Percentiles rank a stretch among this genome's conserved stretches.
Conservation (phyloP, 192 early-diverging fungal genomes). For the Mortierella alpina region DNA sequence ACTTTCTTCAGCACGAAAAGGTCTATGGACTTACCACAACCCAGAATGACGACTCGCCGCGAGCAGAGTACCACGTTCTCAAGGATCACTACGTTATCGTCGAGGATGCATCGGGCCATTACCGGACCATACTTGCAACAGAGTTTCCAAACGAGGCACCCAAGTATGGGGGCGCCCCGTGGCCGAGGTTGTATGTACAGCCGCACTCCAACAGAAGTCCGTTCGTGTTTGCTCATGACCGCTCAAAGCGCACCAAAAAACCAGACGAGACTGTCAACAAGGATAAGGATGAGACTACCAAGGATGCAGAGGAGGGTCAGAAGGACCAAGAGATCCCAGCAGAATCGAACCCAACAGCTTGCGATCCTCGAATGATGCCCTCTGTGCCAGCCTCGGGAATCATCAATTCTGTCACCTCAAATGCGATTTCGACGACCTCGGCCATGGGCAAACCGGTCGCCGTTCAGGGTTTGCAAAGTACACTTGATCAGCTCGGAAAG, state of each 20-base stretch:
- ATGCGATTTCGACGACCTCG: slow-evolving; percentile 18
- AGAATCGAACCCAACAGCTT: background rate
- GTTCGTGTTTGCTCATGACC: background rate
- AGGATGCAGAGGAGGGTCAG: background rate
- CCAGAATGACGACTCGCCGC: slow-evolving; percentile 16
- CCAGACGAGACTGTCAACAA: background rate
- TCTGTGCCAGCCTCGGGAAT: slow-evolving; percentile 30
- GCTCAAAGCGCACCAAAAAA: background rate
- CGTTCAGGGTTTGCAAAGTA: background rate
- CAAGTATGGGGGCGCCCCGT: background rate
- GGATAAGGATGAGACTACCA: slow-evolving; percentile 1
- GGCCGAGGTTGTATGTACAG: slow-evolving; percentile 24
- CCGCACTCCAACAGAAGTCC: slow-evolving; percentile 13
- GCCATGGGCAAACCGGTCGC: background rate
- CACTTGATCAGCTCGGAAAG: slow-evolving; percentile 38
- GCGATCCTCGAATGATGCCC: background rate
- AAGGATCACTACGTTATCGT: slow-evolving; percentile 24
- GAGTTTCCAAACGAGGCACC: slow-evolving; percentile 8
- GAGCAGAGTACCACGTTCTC: slow-evolving; percentile 24
- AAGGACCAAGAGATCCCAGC: background rate
- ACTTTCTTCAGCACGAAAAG: slow-evolving; percentile 30
- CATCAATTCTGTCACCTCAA: slow-evolving; percentile 28
- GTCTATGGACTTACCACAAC: slow-evolving; percentile 23
- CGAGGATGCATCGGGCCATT: slow-evolving; percentile 28
- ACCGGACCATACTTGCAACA: slow-evolving; percentile 22